Evolutionary conservation across 441 rosid genomes (phyloP).

Genomic region (Populus tomentosa): DNA sequence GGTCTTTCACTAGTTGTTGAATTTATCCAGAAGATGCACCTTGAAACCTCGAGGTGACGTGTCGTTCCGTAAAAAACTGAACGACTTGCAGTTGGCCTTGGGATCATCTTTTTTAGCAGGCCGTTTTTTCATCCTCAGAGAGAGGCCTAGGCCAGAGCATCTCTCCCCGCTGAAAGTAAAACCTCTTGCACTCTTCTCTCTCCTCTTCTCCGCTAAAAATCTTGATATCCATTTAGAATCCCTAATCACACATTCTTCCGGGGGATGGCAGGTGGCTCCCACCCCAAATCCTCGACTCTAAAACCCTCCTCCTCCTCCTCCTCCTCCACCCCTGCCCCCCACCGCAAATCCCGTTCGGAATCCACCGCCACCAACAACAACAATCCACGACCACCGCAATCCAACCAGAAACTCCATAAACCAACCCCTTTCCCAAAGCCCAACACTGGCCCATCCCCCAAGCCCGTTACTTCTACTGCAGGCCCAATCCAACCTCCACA

Average conservation of each 20-base stretch:
- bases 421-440: conserved; percentile 35
- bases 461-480: neutral
- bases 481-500: conserved; percentile 19
- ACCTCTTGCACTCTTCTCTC: neutral
- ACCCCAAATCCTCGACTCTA: conserved; percentile 25
- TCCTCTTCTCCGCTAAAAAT: neutral
- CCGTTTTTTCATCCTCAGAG: neutral
- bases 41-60: neutral
- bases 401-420: conserved; percentile 30
- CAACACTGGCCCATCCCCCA: conserved; percentile 27
- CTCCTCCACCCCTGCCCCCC: conserved; percentile 29
- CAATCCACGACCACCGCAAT: conserved; percentile 26
- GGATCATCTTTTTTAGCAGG: neutral
- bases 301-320: conserved; percentile 28
- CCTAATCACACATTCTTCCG: neutral
- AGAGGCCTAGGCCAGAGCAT: neutral
- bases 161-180: neutral
- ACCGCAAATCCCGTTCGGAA: conserved; percentile 55
- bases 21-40: conserved; percentile 8
- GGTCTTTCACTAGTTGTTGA: neutral
- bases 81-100: neutral
- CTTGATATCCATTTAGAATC: neutral
- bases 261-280: conserved; percentile 58
- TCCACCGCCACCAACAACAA: conserved; percentile 17
- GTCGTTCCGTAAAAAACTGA: neutral